phyloP scores from a whole-genome alignment of 2,329 filamentous ascomycete species.

The Ophiostoma tasmaniense region DNA sequence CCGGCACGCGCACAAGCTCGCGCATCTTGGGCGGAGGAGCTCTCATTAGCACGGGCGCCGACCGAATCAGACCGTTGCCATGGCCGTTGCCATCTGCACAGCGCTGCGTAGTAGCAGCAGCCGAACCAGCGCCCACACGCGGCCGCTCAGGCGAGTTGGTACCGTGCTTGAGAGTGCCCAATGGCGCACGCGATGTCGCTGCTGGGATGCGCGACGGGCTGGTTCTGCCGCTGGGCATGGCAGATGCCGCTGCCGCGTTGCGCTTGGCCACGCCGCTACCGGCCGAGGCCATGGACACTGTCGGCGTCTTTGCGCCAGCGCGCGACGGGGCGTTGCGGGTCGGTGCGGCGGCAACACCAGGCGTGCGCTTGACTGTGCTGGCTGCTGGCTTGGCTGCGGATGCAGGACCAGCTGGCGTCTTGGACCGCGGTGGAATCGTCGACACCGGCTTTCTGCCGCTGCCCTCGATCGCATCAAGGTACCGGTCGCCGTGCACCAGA shows the following conservation, averaged over 20 bases:
- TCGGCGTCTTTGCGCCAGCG: constrained; percentile 47
- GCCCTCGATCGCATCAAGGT: constrained; percentile 67
- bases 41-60: constrained; percentile 47
- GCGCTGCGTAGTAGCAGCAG: constrained; percentile 25
- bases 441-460: constrained; percentile 25
- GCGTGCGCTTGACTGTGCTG: constrained; percentile 15
- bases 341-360: constrained; percentile 18
- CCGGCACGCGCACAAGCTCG: constrained; percentile 52
- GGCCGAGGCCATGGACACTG: constrained; percentile 39
- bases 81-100: constrained; percentile 25
- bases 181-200: constrained; percentile 44
- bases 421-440: constrained; percentile 55
- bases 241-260: constrained; percentile 24
- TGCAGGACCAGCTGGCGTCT: constrained; percentile 57
- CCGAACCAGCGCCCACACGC: constrained; percentile 34
- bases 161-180: constrained; percentile 60
- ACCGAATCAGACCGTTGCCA: constrained; percentile 40
- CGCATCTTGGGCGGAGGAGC: constrained; percentile 89
- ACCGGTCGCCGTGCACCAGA: constrained; percentile 83
- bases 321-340: constrained; percentile 28
- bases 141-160: constrained; percentile 74
- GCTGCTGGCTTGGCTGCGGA: constrained; percentile 12
- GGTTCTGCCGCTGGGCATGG: constrained; percentile 27
- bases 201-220: constrained; percentile 61
- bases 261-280: constrained; percentile 26